Evolutionary conservation across 306 rosid genomes (phyloP), one percentile per base, ranked within the genome.

Genomic region (Quercus rubra): DNA sequence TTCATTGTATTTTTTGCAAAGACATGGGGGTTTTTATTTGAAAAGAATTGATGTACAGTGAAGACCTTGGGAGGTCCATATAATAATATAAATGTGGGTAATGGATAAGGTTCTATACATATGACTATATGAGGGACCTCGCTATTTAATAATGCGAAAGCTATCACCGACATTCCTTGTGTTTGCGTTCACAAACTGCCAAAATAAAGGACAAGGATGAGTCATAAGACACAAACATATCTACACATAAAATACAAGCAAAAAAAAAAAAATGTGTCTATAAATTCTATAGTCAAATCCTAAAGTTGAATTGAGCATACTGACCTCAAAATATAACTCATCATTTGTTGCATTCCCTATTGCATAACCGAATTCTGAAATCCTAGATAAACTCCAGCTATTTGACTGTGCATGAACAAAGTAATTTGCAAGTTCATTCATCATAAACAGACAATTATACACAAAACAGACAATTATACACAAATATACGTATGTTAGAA

Each of bases 291-390:
- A 0, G 33, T 62, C 35, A 13, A 3, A 28, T 14, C 12, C 9
- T 4, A 67, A 8, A 18, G 23, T 67, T 6, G 17, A 19, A 21
- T 67, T 12, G 21, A 19, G 30, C 5, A 79, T 11, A 81, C 76
- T 31, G 43, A 87, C 91, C 88, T 85, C 91, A 12, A 88, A 81
- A 46, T 78, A 80, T 33, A 88, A 33, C 71, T 68, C 73, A 58
- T 76, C 78, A 58, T 35, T 83, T 74, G 91, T 83, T 28, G 91
- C 91, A 55, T 83, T 79, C 10, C 66, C 91, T 79, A 89, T 85
- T 3, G 85, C 30, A 73, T 83, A 88, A 55, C 91, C 91, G 55
- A 63, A 88, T 76, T 83, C 57, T 1, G 87, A 20, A 70, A 67
- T 67, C 82, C 78, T 83, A 10, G 71, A 46, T 72, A 85, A 72